Conservation (phyloP, 2,329 filamentous ascomycete genomes). For the Ascochyta clinopodiicola region DNA sequence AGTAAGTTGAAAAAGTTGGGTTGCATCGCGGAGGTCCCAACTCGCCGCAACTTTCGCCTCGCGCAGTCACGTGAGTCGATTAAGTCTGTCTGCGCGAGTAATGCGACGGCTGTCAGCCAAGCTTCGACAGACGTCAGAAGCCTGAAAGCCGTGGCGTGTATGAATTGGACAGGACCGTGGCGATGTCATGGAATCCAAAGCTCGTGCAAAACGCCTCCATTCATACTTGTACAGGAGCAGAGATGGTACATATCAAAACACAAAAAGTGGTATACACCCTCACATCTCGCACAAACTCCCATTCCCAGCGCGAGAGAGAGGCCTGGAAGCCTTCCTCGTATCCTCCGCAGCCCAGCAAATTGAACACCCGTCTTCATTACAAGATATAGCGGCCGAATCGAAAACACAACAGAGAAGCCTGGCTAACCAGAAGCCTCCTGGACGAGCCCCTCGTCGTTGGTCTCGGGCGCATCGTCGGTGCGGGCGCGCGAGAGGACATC, state of each 20-base stretch:
- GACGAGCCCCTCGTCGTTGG: slow-evolving; percentile 45
- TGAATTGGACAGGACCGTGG: neutral
- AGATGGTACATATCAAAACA: slow-evolving; percentile 38
- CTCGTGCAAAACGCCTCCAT: slow-evolving; percentile 4
- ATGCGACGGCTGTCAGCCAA: neutral
- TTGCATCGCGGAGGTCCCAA: slow-evolving; percentile 24
- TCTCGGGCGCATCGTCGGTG: slow-evolving; percentile 26
- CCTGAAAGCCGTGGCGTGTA: neutral
- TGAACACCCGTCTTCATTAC: slow-evolving; percentile 9
- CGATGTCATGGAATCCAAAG: neutral
- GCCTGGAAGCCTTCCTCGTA: no score
- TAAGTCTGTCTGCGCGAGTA: slow-evolving; percentile 6
- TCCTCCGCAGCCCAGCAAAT: neutral
- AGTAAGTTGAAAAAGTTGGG: slow-evolving; percentile 23
- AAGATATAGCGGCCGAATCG: slow-evolving; percentile 11
- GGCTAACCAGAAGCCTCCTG: slow-evolving; percentile 34
- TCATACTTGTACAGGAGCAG: slow-evolving; percentile 30
- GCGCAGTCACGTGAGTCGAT: slow-evolving; percentile 26
- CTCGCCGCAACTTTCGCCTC: slow-evolving; percentile 27
- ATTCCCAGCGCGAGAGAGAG: neutral
- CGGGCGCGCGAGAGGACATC: slow-evolving; percentile 41
- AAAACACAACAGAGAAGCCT: neutral
- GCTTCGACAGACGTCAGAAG: neutral
- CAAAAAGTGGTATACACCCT: slow-evolving; percentile 6
- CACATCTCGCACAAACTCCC: neutral